A percentile compares a stretch with the other conserved stretches of the same genome.
These are phyloP conservation scores for Aureobasidium sp. DNA, from an alignment of 2,329 filamentous ascomycete species.

Conservation along the genomic window DNA sequence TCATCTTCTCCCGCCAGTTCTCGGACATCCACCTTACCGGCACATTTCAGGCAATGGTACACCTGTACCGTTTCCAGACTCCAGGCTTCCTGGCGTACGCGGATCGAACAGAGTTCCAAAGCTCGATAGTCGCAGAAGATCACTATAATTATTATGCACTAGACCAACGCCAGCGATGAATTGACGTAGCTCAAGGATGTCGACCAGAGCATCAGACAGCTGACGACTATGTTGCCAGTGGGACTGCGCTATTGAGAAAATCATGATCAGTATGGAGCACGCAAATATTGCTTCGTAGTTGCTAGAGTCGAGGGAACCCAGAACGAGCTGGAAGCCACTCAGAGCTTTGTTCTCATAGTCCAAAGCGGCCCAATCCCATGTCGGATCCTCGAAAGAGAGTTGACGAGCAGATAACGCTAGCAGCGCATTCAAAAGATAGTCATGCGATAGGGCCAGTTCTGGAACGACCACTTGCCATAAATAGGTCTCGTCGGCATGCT, in stretches of 20 bases:
- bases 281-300: slow-evolving; percentile 1
- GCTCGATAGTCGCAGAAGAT: background rate
- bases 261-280: slow-evolving; percentile 1
- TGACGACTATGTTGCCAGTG: background rate
- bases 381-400: background rate
- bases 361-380: background rate
- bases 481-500: background rate
- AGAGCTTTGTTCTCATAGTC: slow-evolving; percentile 4
- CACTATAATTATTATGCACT: background rate
- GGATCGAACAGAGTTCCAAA: background rate
- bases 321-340: background rate
- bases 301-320: background rate
- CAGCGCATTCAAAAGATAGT: background rate
- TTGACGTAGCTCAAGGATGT: background rate
- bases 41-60: background rate
- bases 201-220: background rate
- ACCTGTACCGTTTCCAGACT: background rate
- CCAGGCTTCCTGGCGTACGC: background rate
- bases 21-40: background rate
- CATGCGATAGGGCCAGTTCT: background rate
- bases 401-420: background rate
- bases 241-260: background rate
- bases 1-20: background rate
- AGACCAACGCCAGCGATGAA: background rate
- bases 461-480: slow-evolving; percentile 7